phyloP scores from a whole-genome alignment of 495 filamentous ascomycete genomes.

The Friedmanniomyces simplex region DNA sequence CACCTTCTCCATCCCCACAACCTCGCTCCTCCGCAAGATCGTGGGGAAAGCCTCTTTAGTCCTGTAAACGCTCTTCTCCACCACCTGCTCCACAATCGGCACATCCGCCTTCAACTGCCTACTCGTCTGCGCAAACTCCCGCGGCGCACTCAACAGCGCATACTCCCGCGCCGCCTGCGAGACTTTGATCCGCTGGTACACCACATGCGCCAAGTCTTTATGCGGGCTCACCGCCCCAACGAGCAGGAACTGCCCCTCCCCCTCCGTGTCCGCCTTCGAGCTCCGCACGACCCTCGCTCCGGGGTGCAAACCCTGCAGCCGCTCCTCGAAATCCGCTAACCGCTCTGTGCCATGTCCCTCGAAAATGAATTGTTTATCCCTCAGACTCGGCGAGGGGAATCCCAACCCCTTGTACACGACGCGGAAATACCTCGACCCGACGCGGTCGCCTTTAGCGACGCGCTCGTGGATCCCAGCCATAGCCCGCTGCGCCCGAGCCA shows the following conservation, averaged over 20 bases:
- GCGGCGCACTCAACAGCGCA: conserved; percentile 62
- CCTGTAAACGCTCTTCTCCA: conserved; percentile 79
- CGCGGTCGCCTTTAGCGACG: conserved; percentile 66
- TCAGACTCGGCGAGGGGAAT: conserved; percentile 58
- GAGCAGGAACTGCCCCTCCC: conserved; percentile 88
- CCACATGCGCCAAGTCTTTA: conserved; percentile 71
- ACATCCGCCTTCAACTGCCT: conserved; percentile 50
- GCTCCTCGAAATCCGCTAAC: conserved; percentile 73
- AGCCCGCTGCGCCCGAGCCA: conserved; percentile 76
- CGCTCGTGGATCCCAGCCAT: conserved; percentile 91
- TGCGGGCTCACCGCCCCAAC: conserved; percentile 71
- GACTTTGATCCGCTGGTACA: conserved; percentile 81
- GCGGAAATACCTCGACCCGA: conserved; percentile 80
- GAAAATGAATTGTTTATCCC: conserved; percentile 90
- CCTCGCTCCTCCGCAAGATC: conserved; percentile 79
- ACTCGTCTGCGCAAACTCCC: conserved; percentile 61
- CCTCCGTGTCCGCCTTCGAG: conserved; percentile 45
- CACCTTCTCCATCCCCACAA: conserved; percentile 56
- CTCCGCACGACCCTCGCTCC: conserved; percentile 57
- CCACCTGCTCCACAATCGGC: conserved; percentile 57
- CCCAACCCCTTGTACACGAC: conserved; percentile 86
- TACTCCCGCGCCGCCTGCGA: conserved; percentile 72
- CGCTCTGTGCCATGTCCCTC: conserved; percentile 70
- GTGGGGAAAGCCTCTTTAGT: conserved; percentile 85
- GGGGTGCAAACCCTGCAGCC: conserved; percentile 85